phyloP scores from a whole-genome alignment of 345 rosid species.

The Ceriops decandra region DNA sequence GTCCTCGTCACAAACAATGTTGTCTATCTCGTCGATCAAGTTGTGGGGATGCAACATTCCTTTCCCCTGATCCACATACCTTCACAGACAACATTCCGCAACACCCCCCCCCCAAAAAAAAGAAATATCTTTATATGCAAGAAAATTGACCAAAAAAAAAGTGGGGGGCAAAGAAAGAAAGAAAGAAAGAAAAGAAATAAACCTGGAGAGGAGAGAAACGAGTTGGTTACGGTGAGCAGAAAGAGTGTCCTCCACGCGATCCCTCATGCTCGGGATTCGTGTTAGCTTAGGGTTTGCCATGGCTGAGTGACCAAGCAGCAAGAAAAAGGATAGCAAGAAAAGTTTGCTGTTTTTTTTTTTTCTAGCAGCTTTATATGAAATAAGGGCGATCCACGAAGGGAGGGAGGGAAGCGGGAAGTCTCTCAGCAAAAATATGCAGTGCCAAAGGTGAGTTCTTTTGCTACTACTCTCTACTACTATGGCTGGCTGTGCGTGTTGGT shows the following conservation, averaged over 20 bases:
- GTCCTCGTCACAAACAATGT: slow-evolving; percentile 50
- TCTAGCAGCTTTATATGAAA: too few relatives aligned
- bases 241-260: slow-evolving; percentile 87
- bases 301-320: not conserved
- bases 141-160: too few relatives aligned
- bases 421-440: too few relatives aligned
- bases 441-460: too few relatives aligned
- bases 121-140: too few relatives aligned
- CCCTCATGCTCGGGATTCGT: slow-evolving; percentile 71
- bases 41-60: slow-evolving; percentile 86
- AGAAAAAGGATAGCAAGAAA: too few relatives aligned
- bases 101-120: too few relatives aligned
- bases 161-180: not conserved
- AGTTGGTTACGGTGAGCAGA: slow-evolving; percentile 86
- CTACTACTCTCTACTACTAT: too few relatives aligned
- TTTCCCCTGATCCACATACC: slow-evolving; percentile 93
- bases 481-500: not conserved
- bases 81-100: slow-evolving; percentile 13
- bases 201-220: slow-evolving; percentile 95
- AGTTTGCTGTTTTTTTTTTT: too few relatives aligned
- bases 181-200: not conserved
- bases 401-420: too few relatives aligned
- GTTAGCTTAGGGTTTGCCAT: slow-evolving; percentile 54
- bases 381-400: too few relatives aligned
- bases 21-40: slow-evolving; percentile 78